phyloP scores from a whole-genome alignment of 768 basidiomycete species.

The Ephemerocybe angulata region DNA sequence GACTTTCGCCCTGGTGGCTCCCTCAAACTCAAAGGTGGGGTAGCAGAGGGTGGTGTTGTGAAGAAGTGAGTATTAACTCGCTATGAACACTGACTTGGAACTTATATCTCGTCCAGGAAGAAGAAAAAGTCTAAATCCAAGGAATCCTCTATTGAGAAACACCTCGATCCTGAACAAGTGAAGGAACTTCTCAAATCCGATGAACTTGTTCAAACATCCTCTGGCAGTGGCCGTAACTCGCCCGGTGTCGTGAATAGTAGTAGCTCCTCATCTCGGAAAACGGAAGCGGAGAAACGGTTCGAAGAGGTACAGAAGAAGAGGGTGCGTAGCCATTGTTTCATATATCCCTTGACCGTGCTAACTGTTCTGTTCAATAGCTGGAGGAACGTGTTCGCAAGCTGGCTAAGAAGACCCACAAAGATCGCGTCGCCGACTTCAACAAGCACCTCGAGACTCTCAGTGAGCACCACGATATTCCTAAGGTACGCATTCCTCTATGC shows the following conservation, averaged over 20 bases:
- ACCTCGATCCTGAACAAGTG: constrained; percentile 43
- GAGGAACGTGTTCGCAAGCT: constrained; percentile 69
- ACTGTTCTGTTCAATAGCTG: constrained; percentile 44
- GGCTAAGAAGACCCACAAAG: constrained; percentile 88
- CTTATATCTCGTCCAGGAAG: constrained; percentile 37
- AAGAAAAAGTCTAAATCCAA: constrained; percentile 78
- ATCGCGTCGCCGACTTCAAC: constrained; percentile 90
- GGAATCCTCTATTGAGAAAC: constrained; percentile 45
- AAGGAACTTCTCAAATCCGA: constrained; percentile 49
- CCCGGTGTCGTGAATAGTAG: constrained; percentile 49
- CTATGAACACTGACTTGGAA: background rate
- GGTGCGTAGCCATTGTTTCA: constrained; percentile 43
- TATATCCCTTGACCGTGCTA: background rate
- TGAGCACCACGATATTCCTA: constrained; percentile 94
- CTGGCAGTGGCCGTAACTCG: constrained; percentile 58
- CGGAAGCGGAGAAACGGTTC: constrained; percentile 84
- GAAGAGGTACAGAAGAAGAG: constrained; percentile 82
- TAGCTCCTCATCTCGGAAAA: constrained; percentile 57
- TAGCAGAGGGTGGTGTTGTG: constrained; percentile 71
- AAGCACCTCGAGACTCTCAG: constrained; percentile 78
- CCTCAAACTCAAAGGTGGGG: constrained; percentile 86
- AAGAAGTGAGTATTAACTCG: constrained; percentile 63
- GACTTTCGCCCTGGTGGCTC: constrained; percentile 82
- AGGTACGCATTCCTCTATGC: constrained; percentile 42
- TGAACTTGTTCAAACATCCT: constrained; percentile 41